A percentile compares a stretch with the other conserved stretches of the same genome.
Evolutionary conservation across 2,329 filamentous ascomycete genomes (phyloP).

Genomic region (Rachicladosporium sp.): DNA sequence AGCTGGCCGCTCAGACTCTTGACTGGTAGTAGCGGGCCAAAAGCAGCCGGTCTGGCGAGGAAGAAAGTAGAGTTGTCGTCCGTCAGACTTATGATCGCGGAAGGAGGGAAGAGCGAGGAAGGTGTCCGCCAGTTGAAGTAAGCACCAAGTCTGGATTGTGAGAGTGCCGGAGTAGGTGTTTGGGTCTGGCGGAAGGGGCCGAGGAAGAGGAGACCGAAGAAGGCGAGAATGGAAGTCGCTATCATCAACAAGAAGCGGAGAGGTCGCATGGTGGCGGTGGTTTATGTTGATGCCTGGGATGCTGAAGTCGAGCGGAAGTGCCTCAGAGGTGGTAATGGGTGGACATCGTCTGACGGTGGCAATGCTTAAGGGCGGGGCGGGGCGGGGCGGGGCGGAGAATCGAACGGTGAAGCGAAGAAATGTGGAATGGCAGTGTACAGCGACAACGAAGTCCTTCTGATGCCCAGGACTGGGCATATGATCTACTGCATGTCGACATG

Average conservation of each 20-base stretch:
- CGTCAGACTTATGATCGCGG: slow-evolving; percentile 88
- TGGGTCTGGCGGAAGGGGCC: slow-evolving; percentile 16
- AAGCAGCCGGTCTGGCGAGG: slow-evolving; percentile 81
- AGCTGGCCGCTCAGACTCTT: slow-evolving; percentile 76
- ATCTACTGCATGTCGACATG: too few relatives aligned
- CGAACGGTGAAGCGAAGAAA: too few relatives aligned
- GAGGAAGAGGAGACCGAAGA: slow-evolving; percentile 32
- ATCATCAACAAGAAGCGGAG: slow-evolving; percentile 32
- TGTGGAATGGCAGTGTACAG: too few relatives aligned
- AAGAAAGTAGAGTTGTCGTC: slow-evolving; percentile 98
- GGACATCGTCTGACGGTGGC: too few relatives aligned
- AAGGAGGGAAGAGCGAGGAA: slow-evolving; percentile 84
- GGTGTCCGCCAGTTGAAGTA: slow-evolving; percentile 43
- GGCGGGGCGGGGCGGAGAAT: too few relatives aligned
- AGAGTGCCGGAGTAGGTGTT: slow-evolving; percentile 9
- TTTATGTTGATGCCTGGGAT: neutral
- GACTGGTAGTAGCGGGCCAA: slow-evolving; percentile 65
- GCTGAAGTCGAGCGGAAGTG: too few relatives aligned
- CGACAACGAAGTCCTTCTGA: too few relatives aligned
- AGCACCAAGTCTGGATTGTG: slow-evolving; percentile 25
- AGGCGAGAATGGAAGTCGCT: slow-evolving; percentile 29
- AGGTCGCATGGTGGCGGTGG: slow-evolving; percentile 24
- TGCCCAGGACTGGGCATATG: too few relatives aligned
- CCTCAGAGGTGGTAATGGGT: too few relatives aligned
- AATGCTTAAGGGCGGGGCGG: too few relatives aligned